phyloP scores from a whole-genome alignment of 2,329 filamentous ascomycete species.

The Hypoxylon sp. region DNA sequence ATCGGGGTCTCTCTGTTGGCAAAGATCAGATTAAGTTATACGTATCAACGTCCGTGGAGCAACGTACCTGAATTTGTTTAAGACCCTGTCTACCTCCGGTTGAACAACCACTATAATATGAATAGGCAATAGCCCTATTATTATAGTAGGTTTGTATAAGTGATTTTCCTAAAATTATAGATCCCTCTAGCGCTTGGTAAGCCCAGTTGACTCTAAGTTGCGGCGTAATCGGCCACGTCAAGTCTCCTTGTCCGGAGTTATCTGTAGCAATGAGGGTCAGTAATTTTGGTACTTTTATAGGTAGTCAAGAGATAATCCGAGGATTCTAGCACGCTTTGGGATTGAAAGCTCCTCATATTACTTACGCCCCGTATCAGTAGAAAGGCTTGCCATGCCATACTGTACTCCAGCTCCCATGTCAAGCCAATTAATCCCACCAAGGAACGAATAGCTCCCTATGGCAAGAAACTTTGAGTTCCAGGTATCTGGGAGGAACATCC shows the following conservation, averaged over 20 bases:
- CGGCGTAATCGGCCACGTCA: constrained; percentile 55
- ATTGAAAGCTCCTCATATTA: background rate
- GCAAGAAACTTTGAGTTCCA: constrained; percentile 52
- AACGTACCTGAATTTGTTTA: constrained; percentile 59
- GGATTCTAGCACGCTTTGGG: too few relatives aligned
- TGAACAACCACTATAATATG: constrained; percentile 68
- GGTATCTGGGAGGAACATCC: constrained; percentile 51
- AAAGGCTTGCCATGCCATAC: constrained; percentile 54
- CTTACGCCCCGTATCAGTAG: constrained; percentile 56
- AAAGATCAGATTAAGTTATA: background rate
- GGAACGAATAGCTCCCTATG: constrained; percentile 50
- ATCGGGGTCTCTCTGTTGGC: constrained; percentile 63
- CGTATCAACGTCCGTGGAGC: background rate
- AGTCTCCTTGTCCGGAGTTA: constrained; percentile 48
- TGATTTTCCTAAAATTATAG: constrained; percentile 61
- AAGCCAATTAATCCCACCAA: constrained; percentile 55
- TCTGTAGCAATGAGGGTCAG: constrained; percentile 29
- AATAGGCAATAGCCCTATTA: constrained; percentile 57
- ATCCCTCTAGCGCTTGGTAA: constrained; percentile 59
- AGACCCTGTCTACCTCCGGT: constrained; percentile 69
- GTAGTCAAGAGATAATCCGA: too few relatives aligned
- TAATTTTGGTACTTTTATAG: background rate
- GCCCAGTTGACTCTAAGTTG: constrained; percentile 55
- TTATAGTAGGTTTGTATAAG: constrained; percentile 63
- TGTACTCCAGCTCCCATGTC: constrained; percentile 47